Evolutionary conservation across 2,329 filamentous ascomycete genomes (phyloP).

Genomic region (Fusarium sulawesiense): DNA sequence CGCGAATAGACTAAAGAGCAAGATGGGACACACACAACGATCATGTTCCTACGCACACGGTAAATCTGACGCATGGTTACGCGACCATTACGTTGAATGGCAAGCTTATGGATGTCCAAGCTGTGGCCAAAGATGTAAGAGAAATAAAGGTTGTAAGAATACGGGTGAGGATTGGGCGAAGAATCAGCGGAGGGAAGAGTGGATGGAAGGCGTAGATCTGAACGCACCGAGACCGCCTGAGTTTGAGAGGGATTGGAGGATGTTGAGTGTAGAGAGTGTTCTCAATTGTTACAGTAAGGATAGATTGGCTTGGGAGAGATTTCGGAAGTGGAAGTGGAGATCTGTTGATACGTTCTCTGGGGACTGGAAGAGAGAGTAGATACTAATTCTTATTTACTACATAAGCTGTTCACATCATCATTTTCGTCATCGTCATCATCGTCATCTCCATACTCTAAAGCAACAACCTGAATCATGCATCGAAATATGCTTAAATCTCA

Average conservation of each 20-base stretch:
- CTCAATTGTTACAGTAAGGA: neutral
- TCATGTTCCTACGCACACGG: neutral
- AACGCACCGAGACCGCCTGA: neutral
- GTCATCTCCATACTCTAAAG: neutral
- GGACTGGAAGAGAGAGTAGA: neutral
- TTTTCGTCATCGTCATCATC: neutral
- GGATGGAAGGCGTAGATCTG: neutral
- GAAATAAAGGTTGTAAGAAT: neutral
- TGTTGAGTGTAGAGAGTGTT: neutral
- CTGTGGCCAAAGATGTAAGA: conserved; percentile 2
- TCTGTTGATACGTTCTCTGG: conserved; percentile 7
- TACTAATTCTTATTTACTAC: neutral
- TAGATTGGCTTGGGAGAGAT: neutral
- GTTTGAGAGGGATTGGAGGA: conserved; percentile 15
- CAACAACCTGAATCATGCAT: no score
- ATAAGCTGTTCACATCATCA: neutral
- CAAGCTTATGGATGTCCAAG: neutral
- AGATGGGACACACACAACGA: neutral
- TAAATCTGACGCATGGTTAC: conserved; percentile 5
- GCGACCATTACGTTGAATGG: neutral
- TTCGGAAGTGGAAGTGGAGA: conserved; percentile 12
- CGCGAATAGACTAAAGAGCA: neutral
- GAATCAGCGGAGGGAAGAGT: neutral
- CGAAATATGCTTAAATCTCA: neutral
- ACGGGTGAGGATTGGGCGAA: conserved; percentile 7